A percentile compares a stretch with the other conserved stretches of the same genome.
These are phyloP conservation scores for Bauhinia variegata DNA, from an alignment of 306 rosid genomes.

Conservation along the genomic window DNA sequence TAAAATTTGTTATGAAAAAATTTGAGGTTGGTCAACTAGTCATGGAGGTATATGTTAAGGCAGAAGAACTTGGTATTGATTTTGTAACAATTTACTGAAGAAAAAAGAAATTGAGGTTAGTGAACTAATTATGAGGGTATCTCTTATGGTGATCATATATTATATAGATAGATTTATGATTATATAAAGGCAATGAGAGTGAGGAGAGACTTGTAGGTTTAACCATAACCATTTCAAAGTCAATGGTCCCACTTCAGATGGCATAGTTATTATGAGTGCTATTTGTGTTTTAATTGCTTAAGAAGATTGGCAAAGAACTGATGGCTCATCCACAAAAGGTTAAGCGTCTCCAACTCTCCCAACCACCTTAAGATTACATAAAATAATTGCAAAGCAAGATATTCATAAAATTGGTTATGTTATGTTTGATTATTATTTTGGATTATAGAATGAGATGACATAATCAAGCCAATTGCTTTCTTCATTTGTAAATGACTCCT, in stretches of 20 bases:
- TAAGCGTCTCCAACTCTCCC: constrained; percentile 30
- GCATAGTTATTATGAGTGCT: background rate
- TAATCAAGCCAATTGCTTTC: too few species aligned
- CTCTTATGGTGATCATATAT: too few species aligned
- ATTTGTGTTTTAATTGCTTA: constrained; percentile 39
- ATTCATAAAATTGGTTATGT: constrained; percentile 23
- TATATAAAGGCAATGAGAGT: background rate
- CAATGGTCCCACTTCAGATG: constrained; percentile 46
- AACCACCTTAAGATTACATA: constrained; percentile 31
- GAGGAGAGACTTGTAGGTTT: constrained; percentile 4
- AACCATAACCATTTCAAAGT: constrained; percentile 4
- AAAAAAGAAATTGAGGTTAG: too few species aligned
- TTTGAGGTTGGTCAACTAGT: too few species aligned
- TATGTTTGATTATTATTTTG: constrained; percentile 12
- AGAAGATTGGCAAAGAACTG: constrained; percentile 20
- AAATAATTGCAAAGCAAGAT: constrained; percentile 20
- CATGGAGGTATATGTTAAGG: too few species aligned
- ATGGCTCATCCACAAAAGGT: constrained; percentile 34
- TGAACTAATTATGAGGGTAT: too few species aligned
- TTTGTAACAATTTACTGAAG: too few species aligned
- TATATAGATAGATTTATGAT: too few species aligned
- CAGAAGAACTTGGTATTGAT: too few species aligned
- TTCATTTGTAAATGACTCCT: too few species aligned
- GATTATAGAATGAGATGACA: constrained; percentile 1
- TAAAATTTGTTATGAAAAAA: too few species aligned